A percentile compares a stretch with the other conserved stretches of the same genome.
Conservation (phyloP, 208 protist species). For the Acanthamoeba healyi region DNA sequence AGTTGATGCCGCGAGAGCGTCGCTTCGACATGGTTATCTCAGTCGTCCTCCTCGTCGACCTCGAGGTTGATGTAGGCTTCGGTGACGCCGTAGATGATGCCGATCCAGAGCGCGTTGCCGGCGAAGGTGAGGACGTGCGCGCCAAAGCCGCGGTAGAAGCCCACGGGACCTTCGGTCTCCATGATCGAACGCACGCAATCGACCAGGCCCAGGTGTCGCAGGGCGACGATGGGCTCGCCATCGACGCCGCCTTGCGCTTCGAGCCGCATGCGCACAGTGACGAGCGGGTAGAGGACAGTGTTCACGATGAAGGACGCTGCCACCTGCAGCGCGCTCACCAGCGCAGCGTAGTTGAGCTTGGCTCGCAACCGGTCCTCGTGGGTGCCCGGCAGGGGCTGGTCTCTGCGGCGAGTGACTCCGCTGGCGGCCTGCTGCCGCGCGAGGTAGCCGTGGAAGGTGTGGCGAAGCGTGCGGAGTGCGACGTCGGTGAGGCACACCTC, state of each 20-base stretch:
- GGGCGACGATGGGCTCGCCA: not conserved
- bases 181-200: constrained; percentile 23
- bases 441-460: not conserved
- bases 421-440: not conserved
- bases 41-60: constrained; percentile 31
- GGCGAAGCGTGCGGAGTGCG: constrained; percentile 12
- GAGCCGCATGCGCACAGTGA: constrained; percentile 28
- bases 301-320: not conserved
- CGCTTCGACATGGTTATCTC: not conserved
- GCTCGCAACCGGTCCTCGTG: constrained; percentile 1
- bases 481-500: constrained; percentile 60
- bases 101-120: constrained; percentile 50
- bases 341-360: constrained; percentile 26
- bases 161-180: not conserved
- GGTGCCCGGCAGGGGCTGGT: not conserved
- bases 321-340: constrained; percentile 36
- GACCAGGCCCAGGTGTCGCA: constrained; percentile 42
- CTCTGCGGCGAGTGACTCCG: not conserved
- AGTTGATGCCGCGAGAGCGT: not conserved
- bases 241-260: constrained; percentile 40
- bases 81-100: constrained; percentile 27
- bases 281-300: constrained; percentile 35
- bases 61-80: constrained; percentile 45
- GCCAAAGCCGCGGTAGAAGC: constrained; percentile 59
- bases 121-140: constrained; percentile 4